Evolutionary conservation across 73 alveolate species (phyloP).

Genomic region (Tetrahymena elliotti): DNA sequence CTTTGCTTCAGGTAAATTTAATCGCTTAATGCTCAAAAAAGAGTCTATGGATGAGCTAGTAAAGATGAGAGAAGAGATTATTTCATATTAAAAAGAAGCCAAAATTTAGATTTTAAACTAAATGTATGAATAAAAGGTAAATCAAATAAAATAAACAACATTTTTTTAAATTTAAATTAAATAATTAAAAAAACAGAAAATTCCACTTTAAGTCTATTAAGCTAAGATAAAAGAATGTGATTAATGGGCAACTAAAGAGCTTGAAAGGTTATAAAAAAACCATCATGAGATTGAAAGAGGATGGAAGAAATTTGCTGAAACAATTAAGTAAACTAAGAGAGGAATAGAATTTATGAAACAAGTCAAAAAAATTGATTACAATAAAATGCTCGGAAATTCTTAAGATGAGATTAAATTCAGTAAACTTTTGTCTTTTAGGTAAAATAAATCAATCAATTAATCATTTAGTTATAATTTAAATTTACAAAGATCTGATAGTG

Average conservation of each 20-base stretch:
- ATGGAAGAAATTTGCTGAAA: background rate
- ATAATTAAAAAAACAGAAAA: background rate
- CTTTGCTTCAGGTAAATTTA: background rate
- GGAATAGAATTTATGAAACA: background rate
- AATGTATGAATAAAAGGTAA: background rate
- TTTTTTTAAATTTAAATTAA: background rate
- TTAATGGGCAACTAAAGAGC: background rate
- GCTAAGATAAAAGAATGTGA: background rate
- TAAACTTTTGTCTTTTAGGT: background rate
- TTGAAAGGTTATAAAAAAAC: background rate
- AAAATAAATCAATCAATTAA: background rate
- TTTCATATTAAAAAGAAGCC: background rate
- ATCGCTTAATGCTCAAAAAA: background rate
- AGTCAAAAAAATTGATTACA: background rate
- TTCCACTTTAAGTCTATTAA: background rate
- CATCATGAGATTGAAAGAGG: background rate
- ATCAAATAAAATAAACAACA: background rate
- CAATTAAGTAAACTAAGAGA: background rate
- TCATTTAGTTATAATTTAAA: too few species aligned
- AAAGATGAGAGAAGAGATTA: background rate
- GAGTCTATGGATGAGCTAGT: background rate
- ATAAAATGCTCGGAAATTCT: background rate
- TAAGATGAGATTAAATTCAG: background rate
- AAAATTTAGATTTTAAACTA: background rate
- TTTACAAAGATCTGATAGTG: background rate